Evolutionary conservation across 1,284 basidiomycete species (phyloP).

Genomic region (Naganishia cerealis): DNA sequence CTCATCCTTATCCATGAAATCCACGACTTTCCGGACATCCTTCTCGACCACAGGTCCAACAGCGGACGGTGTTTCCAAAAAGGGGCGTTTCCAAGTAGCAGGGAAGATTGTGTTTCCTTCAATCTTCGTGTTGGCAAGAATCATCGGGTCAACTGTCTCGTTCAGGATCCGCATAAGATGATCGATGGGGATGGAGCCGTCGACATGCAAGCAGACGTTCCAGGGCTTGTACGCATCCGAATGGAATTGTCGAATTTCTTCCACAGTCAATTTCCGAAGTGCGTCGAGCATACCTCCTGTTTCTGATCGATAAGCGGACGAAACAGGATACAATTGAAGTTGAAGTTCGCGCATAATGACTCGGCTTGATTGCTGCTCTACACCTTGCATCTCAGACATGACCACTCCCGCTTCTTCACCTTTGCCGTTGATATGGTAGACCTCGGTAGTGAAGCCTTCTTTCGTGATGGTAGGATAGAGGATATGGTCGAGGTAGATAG

Average conservation of each 20-base stretch:
- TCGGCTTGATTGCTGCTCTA: slow-evolving; percentile 88
- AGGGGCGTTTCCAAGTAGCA: slow-evolving; percentile 86
- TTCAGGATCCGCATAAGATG: slow-evolving; percentile 70
- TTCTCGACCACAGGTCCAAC: slow-evolving; percentile 62
- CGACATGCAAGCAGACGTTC: slow-evolving; percentile 65
- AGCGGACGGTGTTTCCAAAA: slow-evolving; percentile 81
- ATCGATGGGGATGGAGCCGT: slow-evolving; percentile 57
- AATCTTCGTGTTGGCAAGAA: slow-evolving; percentile 65
- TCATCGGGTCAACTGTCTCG: slow-evolving; percentile 74
- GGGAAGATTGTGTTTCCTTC: slow-evolving; percentile 58
- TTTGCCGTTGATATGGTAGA: slow-evolving; percentile 86
- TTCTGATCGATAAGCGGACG: slow-evolving; percentile 90
- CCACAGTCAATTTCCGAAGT: slow-evolving; percentile 77
- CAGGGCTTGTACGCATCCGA: slow-evolving; percentile 88
- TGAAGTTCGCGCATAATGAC: slow-evolving; percentile 84
- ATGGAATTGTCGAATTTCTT: slow-evolving; percentile 92
- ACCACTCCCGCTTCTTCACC: slow-evolving; percentile 95
- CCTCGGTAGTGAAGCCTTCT: slow-evolving; percentile 88
- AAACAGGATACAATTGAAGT: slow-evolving; percentile 73
- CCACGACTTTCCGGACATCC: slow-evolving; percentile 64
- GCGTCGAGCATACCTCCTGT: slow-evolving; percentile 95
- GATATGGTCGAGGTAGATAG: slow-evolving; percentile 93
- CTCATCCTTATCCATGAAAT: slow-evolving; percentile 98
- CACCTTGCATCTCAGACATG: slow-evolving; percentile 96
- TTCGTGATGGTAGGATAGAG: slow-evolving; percentile 93